Evolutionary conservation across 352 stramenopile genomes (phyloP).

Genomic region (Pythium oligandrum): DNA sequence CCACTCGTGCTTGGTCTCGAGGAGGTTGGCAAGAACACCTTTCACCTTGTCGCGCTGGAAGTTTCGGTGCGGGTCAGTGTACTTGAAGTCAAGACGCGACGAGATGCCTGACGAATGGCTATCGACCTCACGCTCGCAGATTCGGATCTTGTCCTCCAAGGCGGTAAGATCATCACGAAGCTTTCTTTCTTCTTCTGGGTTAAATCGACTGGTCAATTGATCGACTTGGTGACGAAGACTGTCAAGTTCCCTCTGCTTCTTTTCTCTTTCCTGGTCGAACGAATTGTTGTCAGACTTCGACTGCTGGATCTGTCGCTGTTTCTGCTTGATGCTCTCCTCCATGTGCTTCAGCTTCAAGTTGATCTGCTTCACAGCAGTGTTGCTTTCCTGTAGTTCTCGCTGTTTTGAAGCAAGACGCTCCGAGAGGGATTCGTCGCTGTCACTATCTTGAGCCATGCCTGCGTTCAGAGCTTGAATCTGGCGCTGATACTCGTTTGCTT

Average conservation of each 20-base stretch:
- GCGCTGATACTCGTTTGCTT: constrained; percentile 68
- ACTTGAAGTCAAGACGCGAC: constrained; percentile 97
- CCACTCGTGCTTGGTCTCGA: constrained; percentile 92
- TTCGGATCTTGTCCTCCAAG: constrained; percentile 59
- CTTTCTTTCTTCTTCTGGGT: constrained; percentile 62
- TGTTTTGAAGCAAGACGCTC: constrained; percentile 76
- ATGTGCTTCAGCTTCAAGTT: constrained; percentile 93
- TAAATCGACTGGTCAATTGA: constrained; percentile 66
- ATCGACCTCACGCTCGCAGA: constrained; percentile 87
- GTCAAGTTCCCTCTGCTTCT: constrained; percentile 64
- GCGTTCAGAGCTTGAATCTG: constrained; percentile 87
- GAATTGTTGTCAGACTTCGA: constrained; percentile 73
- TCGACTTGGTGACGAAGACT: constrained; percentile 47
- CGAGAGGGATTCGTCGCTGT: constrained; percentile 71
- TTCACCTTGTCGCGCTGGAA: constrained; percentile 97
- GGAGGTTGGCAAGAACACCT: constrained; percentile 94
- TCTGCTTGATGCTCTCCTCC: constrained; percentile 78
- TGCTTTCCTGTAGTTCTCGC: constrained; percentile 72
- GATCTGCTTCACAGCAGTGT: constrained; percentile 85
- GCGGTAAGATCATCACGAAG: constrained; percentile 55
- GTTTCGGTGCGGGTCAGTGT: constrained; percentile 90
- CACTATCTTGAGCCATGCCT: constrained; percentile 71
- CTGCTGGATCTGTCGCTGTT: constrained; percentile 63
- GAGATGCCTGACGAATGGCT: constrained; percentile 90
- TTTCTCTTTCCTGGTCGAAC: constrained; percentile 61